phyloP scores from a whole-genome alignment of 2,329 filamentous ascomycete species.

The Aureobasidium mangrovei region DNA sequence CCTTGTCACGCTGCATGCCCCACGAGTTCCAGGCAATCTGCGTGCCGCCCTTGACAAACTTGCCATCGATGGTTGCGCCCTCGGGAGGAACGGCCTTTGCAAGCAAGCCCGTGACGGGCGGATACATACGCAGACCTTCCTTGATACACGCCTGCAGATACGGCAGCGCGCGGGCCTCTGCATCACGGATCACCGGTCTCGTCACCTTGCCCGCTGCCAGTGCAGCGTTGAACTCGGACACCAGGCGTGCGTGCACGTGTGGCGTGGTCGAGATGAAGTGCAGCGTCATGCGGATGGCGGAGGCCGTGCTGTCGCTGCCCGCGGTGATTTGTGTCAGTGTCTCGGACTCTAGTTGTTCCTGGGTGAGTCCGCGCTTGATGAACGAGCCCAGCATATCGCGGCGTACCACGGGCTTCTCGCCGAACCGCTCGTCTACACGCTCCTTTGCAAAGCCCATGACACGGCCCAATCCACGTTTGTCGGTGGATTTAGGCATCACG shows the following conservation, averaged over 20 bases:
- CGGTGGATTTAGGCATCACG: conserved; percentile 38
- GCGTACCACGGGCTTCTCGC: conserved; percentile 34
- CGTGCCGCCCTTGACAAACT: conserved; percentile 29
- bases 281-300: conserved; percentile 44
- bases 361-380: conserved; percentile 36
- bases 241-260: conserved; percentile 37
- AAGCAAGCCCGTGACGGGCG: conserved; percentile 32
- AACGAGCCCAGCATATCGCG: conserved; percentile 49
- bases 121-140: conserved; percentile 39
- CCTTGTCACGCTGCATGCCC: conserved; percentile 29
- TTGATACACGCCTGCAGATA: conserved; percentile 41
- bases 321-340: conserved; percentile 42
- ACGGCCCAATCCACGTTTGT: conserved; percentile 33
- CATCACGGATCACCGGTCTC: conserved; percentile 42
- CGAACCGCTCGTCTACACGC: conserved; percentile 40
- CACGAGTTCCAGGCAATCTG: conserved; percentile 33
- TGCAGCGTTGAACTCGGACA: conserved; percentile 37
- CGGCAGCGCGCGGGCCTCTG: conserved; percentile 33
- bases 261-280: conserved; percentile 46
- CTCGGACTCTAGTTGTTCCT: conserved; percentile 37
- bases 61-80: conserved; percentile 28
- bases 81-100: conserved; percentile 29
- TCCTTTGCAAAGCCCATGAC: conserved; percentile 38
- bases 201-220: conserved; percentile 32
- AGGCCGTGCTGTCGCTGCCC: conserved; percentile 51